Evolutionary conservation across 192 early-diverging fungal species (phyloP).

Genomic region (Gonapodya prolifera): DNA sequence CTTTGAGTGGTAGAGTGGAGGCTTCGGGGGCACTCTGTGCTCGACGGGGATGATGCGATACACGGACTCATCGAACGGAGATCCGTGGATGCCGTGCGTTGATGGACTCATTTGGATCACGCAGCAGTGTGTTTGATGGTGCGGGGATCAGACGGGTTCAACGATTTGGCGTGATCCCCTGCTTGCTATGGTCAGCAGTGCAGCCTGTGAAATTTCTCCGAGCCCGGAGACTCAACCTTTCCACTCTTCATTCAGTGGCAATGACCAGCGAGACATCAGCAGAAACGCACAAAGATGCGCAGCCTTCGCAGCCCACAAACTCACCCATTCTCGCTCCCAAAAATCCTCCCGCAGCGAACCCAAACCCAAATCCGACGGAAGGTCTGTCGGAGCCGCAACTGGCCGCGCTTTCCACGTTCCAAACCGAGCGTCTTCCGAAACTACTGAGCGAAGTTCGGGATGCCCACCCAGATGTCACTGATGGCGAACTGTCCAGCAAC

Average conservation of each 20-base stretch:
- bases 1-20: conserved; percentile 24
- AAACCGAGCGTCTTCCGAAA: not conserved
- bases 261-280: too few species aligned
- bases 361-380: not conserved
- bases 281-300: too few species aligned
- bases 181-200: not conserved
- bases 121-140: not conserved
- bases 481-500: not conserved
- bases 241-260: too few species aligned
- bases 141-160: not conserved
- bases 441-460: not conserved
- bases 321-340: not conserved
- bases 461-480: not conserved
- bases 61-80: conserved; percentile 27
- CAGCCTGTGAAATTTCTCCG: not conserved
- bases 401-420: not conserved
- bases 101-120: not conserved
- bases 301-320: too few species aligned
- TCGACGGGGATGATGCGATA: conserved; percentile 34
- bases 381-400: not conserved
- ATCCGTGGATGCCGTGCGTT: conserved; percentile 4
- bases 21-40: conserved; percentile 19
- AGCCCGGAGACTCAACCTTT: conserved; percentile 5
- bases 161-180: too few species aligned
- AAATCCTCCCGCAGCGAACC: not conserved